Evolutionary conservation across 768 basidiomycete species (phyloP).

Genomic region (Mycena venus): DNA sequence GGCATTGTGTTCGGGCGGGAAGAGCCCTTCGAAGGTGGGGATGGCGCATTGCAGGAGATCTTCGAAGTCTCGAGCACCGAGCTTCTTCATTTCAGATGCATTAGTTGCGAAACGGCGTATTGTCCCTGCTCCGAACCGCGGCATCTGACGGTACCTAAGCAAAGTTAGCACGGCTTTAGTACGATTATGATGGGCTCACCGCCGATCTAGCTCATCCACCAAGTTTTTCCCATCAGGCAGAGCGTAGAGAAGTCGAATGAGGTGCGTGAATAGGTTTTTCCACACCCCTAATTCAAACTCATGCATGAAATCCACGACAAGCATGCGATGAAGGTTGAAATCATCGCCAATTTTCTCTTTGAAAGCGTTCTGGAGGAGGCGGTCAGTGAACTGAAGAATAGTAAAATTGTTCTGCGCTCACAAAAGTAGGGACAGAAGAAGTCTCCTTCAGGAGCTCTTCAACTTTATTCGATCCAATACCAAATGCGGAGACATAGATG

Average conservation of each 20-base stretch:
- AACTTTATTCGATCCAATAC: neutral
- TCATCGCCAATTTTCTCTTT: conserved; percentile 32
- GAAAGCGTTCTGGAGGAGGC: conserved; percentile 51
- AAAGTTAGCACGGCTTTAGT: too few species aligned
- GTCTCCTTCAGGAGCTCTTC: conserved; percentile 13
- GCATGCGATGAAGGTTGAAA: conserved; percentile 45
- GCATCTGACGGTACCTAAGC: conserved; percentile 33
- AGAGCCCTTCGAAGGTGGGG: conserved; percentile 50
- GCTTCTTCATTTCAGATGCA: conserved; percentile 41
- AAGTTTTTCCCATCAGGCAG: conserved; percentile 21
- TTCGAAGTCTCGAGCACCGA: conserved; percentile 47
- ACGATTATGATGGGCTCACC: too few species aligned
- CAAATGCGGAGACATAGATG: conserved; percentile 2
- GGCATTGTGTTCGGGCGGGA: conserved; percentile 39
- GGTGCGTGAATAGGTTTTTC: too few species aligned
- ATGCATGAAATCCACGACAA: too few species aligned
- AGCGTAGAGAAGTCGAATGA: conserved; percentile 46
- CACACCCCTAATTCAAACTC: too few species aligned
- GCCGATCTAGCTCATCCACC: conserved; percentile 38
- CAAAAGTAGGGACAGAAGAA: conserved; percentile 24
- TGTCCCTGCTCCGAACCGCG: conserved; percentile 33
- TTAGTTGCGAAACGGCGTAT: conserved; percentile 44
- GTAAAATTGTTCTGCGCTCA: too few species aligned
- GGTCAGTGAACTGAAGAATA: too few species aligned
- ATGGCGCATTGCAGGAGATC: conserved; percentile 51